Percentiles rank a stretch among this genome's conserved stretches.
Evolutionary conservation across 805 yeast genomes (phyloP).

Genomic region (Zygosaccharomyces bisporus): DNA sequence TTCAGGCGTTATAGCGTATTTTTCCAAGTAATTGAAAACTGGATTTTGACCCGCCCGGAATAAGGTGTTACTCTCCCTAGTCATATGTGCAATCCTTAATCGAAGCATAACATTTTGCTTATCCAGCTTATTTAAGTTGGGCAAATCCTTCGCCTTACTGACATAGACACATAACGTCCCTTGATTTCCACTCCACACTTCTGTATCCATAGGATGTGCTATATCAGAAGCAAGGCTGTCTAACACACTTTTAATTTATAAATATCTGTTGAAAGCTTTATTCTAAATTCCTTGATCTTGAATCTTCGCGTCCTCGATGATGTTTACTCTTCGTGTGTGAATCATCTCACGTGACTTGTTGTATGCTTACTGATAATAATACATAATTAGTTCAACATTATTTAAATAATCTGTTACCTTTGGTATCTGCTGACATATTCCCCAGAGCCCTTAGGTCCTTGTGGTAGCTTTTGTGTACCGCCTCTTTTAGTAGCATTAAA

Average conservation of each 20-base stretch:
- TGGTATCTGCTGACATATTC: conserved; percentile 22
- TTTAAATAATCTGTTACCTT: conserved; percentile 9
- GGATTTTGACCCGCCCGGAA: conserved; percentile 95
- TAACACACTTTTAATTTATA: too few relatives aligned
- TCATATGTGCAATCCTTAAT: conserved; percentile 73
- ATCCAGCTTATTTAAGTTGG: conserved; percentile 80
- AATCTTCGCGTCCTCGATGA: background rate
- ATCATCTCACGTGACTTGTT: background rate
- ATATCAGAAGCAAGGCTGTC: too few relatives aligned
- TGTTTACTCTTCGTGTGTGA: background rate
- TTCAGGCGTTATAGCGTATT: conserved; percentile 63
- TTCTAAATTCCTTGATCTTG: background rate
- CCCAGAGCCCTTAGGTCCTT: conserved; percentile 24
- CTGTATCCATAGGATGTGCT: conserved; percentile 31
- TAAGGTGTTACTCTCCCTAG: conserved; percentile 72
- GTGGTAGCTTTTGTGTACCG: conserved; percentile 19
- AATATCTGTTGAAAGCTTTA: background rate
- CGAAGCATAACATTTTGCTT: conserved; percentile 93
- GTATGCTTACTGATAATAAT: background rate
- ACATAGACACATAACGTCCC: conserved; percentile 72
- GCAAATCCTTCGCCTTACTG: conserved; percentile 77
- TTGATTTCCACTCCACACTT: conserved; percentile 29
- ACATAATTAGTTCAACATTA: background rate
- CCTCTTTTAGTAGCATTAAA: conserved; percentile 6
- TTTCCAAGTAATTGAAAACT: conserved; percentile 72